phyloP scores from a whole-genome alignment of 2,329 filamentous ascomycete genomes.

The Clathrospora elynae region DNA sequence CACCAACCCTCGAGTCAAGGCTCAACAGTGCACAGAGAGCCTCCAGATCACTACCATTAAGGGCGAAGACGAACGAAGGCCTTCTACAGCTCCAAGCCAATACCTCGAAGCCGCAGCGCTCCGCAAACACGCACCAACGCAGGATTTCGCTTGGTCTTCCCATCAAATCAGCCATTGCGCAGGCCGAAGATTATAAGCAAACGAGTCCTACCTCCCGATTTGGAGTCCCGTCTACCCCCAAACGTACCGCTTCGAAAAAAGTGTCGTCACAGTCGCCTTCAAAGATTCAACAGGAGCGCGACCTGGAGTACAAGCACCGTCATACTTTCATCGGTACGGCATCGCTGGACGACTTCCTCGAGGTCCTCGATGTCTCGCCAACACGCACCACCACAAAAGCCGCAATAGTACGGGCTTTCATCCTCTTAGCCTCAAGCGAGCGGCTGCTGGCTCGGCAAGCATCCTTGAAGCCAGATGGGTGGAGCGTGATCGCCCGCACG shows the following conservation, averaged over 20 bases:
- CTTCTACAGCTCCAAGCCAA: conserved; percentile 29
- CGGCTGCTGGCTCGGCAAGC: conserved; percentile 34
- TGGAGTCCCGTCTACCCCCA: conserved; percentile 7
- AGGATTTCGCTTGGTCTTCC: conserved; percentile 31
- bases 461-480: conserved; percentile 26
- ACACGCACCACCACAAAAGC: conserved; percentile 26
- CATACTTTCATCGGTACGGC: conserved; percentile 44
- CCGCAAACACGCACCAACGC: conserved; percentile 22
- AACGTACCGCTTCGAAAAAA: conserved; percentile 13
- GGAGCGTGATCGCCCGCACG: conserved; percentile 35
- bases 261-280: conserved; percentile 6
- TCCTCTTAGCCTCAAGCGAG: conserved; percentile 33
- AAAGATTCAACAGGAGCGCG: conserved; percentile 28
- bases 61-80: conserved; percentile 29
- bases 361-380: conserved; percentile 30
- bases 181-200: conserved; percentile 7
- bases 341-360: conserved; percentile 38
- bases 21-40: conserved; percentile 15
- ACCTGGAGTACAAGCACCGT: conserved; percentile 42
- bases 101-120: conserved; percentile 15
- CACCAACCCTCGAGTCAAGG: conserved; percentile 20
- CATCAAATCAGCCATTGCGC: conserved; percentile 16
- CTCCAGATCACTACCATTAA: conserved; percentile 17
- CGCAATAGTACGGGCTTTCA: conserved; percentile 33
- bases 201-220: conserved; percentile 12